Evolutionary conservation across 139 green algal genomes (phyloP), one percentile per base, ranked within the genome.

Genomic region (Tetradesmus lagerheimii): DNA sequence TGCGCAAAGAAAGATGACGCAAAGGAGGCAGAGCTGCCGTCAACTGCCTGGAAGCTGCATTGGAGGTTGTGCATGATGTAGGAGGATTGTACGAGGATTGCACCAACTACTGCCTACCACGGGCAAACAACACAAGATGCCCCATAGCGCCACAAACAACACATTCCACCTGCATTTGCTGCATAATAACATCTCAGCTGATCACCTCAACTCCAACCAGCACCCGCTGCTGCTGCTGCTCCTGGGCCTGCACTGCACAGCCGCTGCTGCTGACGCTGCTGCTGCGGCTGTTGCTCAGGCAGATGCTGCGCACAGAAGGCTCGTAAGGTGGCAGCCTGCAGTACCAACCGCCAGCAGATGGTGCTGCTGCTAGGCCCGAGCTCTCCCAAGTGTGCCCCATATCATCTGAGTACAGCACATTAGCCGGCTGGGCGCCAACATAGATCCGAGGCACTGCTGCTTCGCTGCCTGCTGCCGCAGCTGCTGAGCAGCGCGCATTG

Each of bases 131-230:
- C 43, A 50, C 5, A 50, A 27, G 50, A 20, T 71, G 57, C 57
- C n/a, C 57, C 20, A 18, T n/a, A 71, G 57, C 57, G 4, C 2
- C 57, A 71, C 23, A 9, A 31, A 20, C 31, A 23, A n/a, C 57
- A 71, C 1, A 71, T 31, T 57, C 45, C 45, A 41, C n/a, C n/a
- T 41, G 31, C 71, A 41, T n/a, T n/a, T 41, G 71, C n/a, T 25
- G 71, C 64, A n/a, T 9, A 14, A 75, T 31, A 31, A 75, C 64
- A 20, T 38, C 6, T 37, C 66, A n/a, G 25, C 71, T 37, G 74
- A 8, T 62, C 83, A 88, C 83, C 83, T 88, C 62, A 6, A 88
- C 62, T 11, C 64, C 83, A 39, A 88, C 83, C 64, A 88, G 62
- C 62, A 88, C 6, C 27, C 75, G 57, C n/a, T 34, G 37, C 37